Evolutionary conservation across 2,329 filamentous ascomycete genomes (phyloP), one percentile per base, ranked within the genome.

Genomic region (Xylariaceae sp.): DNA sequence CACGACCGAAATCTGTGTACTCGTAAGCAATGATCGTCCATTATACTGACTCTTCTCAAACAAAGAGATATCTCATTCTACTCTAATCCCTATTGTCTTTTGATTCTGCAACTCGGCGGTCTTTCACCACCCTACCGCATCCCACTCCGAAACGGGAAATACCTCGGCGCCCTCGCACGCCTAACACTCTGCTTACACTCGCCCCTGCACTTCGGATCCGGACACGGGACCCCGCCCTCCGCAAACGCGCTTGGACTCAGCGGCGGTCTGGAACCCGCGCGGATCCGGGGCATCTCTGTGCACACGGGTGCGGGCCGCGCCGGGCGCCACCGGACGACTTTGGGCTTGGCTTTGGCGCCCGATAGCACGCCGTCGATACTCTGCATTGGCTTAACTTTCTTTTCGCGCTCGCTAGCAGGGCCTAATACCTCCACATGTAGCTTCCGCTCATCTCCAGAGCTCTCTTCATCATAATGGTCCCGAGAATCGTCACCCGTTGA

Each of bases 181-280:
- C 18, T 50, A 13, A 37, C 58, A 6, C 34, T 39, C 6, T 44
- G 42, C 9, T 53, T 60, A 30, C 42, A 58, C 4, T 45, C n/a
- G 7, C 58, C 57, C 2, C 53, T n/a, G 8, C 53, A 53, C 10
- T 17, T 15, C 13, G 62, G 55, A 15, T 60, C 50, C 2, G 30
- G 9, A 11, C 45, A 61, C 7, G 67, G 56, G n/a, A 59, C 47
- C 0, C 64, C 61, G 8, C 50, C 49, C 0, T 44, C 8, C 4
- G 60, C 45, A 35, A 65, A 69, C 2, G 69, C 68, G 18, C 69
- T 71, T 35, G 57, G 55, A 3, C 67, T 69, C 0, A 69, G 64
- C 2, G 68, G 69, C 13, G 69, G 69, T 48, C 61, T 66, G 1
- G 69, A 71, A 3, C 69, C 68, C 1, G n/a, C 15, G 39, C 54